A percentile compares a stretch with the other conserved stretches of the same genome.
phyloP scores from a whole-genome alignment of 2,329 filamentous ascomycete species.

The Penicillium sp. region DNA sequence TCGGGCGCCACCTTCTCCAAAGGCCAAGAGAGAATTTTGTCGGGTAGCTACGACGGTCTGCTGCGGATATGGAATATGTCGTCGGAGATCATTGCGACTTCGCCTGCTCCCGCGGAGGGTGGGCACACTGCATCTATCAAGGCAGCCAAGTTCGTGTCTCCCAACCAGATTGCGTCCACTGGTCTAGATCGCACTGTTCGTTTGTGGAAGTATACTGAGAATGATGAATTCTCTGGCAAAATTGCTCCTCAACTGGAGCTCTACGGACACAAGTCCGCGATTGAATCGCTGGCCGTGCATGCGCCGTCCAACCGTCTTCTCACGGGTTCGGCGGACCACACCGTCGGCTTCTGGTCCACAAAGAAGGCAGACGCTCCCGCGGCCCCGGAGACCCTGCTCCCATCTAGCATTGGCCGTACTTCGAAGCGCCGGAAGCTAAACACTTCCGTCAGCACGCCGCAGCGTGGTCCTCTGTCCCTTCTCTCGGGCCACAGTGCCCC shows the following conservation, averaged over 20 bases:
- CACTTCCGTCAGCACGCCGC: slow-evolving; percentile 54
- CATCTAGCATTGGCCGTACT: slow-evolving; percentile 57
- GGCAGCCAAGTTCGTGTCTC: slow-evolving; percentile 75
- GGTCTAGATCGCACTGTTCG: slow-evolving; percentile 80
- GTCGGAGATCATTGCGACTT: slow-evolving; percentile 76
- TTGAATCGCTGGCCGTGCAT: slow-evolving; percentile 73
- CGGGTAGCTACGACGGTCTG: slow-evolving; percentile 87
- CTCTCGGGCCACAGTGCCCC: slow-evolving; percentile 67
- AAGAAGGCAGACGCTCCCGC: slow-evolving; percentile 70
- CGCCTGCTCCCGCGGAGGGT: slow-evolving; percentile 60
- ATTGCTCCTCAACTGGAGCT: slow-evolving; percentile 74
- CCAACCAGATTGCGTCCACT: slow-evolving; percentile 73
- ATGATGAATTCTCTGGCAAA: slow-evolving; percentile 54
- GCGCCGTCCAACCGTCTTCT: slow-evolving; percentile 70
- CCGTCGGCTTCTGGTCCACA: slow-evolving; percentile 82
- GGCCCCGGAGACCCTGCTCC: slow-evolving; percentile 65
- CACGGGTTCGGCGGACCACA: slow-evolving; percentile 78
- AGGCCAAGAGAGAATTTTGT: slow-evolving; percentile 71
- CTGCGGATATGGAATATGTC: slow-evolving; percentile 86
- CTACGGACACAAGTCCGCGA: slow-evolving; percentile 71
- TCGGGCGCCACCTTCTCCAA: slow-evolving; percentile 43
- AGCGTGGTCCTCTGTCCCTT: slow-evolving; percentile 73
- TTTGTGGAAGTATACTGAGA: slow-evolving; percentile 81
- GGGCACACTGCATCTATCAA: slow-evolving; percentile 76
- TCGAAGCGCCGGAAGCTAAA: slow-evolving; percentile 74